Evolutionary conservation across 2,329 filamentous ascomycete species (phyloP), one percentile per base, ranked within the genome.

Genomic region (Stagonosporopsis vannaccii): DNA sequence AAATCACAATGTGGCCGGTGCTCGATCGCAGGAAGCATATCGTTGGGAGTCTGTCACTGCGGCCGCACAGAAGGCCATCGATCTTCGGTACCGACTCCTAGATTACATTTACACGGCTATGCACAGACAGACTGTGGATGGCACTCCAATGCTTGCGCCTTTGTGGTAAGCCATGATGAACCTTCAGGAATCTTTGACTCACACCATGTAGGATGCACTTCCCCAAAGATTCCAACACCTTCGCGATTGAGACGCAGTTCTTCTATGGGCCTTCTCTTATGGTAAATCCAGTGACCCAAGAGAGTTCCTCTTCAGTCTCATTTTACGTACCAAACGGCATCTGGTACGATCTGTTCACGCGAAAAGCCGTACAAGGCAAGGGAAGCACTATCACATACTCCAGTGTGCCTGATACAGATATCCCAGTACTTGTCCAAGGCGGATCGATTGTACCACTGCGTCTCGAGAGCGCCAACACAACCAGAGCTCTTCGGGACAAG

Each of bases 41-140:
- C 82, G 80, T 37, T 92, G 88, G 87, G 76, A 80, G 0, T 78
- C 78, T 2, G 89, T 91, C 1, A 81, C 89, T 0, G 78, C 83
- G 19, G 87, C 88, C 1, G 89, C 90, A 1, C 82, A 82, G 48
- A 87, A 85, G 57, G 88, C 86, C 13, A 91, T 92, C 64, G 84
- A 84, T 33, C 87, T 88, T 51, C 84, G 90, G 12, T 93, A 92
- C 77, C 81, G 84, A n/a, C 79, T 93, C n/a, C 80, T 93, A 6
- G 90, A 92, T 67, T 92, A 92, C 76, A 82, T 91, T 55, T 92
- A 93, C 79, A 92, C 90, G 1, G 85, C 87, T 1, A 81, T 91
- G 71, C 79, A 86, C 66, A 74, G 77, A 53, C 84, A 90, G 73
- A 83, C 80, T 33, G 65, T 80, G 25, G 83, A 85, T 46, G 90